phyloP scores from a whole-genome alignment of 202 grass and related monocot species.

The Bolboschoenoplectus hybrid region DNA sequence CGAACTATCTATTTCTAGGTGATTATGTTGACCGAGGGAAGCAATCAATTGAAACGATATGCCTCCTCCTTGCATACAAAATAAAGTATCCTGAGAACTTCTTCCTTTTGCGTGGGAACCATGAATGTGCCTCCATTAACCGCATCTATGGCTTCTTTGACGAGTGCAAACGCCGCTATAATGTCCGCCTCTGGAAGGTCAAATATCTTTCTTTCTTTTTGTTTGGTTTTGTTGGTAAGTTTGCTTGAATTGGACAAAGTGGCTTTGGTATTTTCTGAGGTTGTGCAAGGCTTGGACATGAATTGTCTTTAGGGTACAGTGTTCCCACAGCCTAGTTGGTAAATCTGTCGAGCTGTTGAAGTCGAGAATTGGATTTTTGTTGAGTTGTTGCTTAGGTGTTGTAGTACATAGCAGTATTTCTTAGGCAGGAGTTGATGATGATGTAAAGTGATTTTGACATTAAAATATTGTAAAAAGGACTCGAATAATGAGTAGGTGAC shows the following conservation, averaged over 20 bases:
- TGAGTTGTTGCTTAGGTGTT: neutral
- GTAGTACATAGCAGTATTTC: neutral
- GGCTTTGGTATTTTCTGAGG: neutral
- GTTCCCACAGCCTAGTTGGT: constrained; percentile 1
- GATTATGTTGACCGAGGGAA: constrained; percentile 92
- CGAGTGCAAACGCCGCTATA: constrained; percentile 91
- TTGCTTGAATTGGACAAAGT: neutral
- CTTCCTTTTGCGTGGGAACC: constrained; percentile 88
- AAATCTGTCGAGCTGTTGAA: neutral
- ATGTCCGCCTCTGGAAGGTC: constrained; percentile 79
- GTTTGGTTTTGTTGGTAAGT: neutral
- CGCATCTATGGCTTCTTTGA: constrained; percentile 94
- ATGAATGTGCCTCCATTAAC: constrained; percentile 93
- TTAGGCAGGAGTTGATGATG: neutral
- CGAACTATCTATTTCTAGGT: constrained; percentile 86
- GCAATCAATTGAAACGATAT: constrained; percentile 92
- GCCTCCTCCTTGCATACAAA: constrained; percentile 82
- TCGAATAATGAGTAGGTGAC: neutral
- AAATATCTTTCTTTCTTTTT: neutral
- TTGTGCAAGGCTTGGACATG: neutral
- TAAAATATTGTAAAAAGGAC: neutral
- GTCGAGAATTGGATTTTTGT: neutral
- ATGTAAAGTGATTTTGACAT: neutral
- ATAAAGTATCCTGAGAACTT: constrained; percentile 73
- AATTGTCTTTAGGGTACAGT: neutral